Evolutionary conservation across 1,139 yeast genomes (phyloP).

Genomic region (Suhomyces atakaporum): DNA sequence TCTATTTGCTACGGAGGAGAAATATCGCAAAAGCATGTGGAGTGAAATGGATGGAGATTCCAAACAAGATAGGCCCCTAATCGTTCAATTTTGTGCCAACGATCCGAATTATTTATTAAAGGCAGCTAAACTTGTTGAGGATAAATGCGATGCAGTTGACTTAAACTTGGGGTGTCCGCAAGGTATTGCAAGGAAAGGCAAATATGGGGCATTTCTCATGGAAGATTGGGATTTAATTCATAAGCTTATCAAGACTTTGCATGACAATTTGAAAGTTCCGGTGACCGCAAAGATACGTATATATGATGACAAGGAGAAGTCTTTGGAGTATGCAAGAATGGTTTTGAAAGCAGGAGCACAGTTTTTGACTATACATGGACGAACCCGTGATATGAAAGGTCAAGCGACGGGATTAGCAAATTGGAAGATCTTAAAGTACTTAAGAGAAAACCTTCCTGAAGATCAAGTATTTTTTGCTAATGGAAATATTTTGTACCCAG

Average conservation of each 20-base stretch:
- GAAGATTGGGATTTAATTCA: conserved; percentile 92
- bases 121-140: conserved; percentile 81
- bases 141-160: conserved; percentile 93
- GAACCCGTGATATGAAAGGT: conserved; percentile 97
- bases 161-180: conserved; percentile 96
- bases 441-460: conserved; percentile 76
- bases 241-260: conserved; percentile 69
- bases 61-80: conserved; percentile 70
- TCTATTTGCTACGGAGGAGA: conserved; percentile 79
- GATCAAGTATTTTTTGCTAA: conserved; percentile 92
- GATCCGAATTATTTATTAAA: conserved; percentile 80
- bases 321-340: conserved; percentile 85
- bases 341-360: conserved; percentile 96
- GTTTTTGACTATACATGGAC: conserved; percentile 90
- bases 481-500: conserved; percentile 86
- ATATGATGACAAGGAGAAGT: conserved; percentile 81
- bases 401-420: conserved; percentile 94
- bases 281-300: conserved; percentile 96
- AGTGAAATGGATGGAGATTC: conserved; percentile 71
- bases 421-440: conserved; percentile 75
- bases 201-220: conserved; percentile 94
- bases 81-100: conserved; percentile 96
- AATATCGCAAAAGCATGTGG: conserved; percentile 80
- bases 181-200: conserved; percentile 93
- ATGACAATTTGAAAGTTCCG: conserved; percentile 74